Base-by-base conservation (phyloP, 2,329 filamentous ascomycete species). In the Dothideomycetidae sp. region DNA sequence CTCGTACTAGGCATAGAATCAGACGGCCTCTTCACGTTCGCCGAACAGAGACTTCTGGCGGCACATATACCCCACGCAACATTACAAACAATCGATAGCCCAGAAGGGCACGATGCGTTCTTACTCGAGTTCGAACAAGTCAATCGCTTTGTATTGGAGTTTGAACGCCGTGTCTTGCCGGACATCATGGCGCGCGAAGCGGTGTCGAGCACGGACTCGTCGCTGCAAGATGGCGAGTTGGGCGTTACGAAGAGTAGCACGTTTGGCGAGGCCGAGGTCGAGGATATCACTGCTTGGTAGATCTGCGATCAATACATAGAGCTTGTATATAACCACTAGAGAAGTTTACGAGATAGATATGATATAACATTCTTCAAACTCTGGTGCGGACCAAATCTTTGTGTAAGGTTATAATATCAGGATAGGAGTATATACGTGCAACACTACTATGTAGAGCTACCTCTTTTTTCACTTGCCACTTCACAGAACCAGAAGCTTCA, bases 81-180 rank as follows among this genome's bases (percentile, higher is more conserved):
- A 9, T 63, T 98, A 16, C 77, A 84, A 58, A 83, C 77, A 32
- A 98, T 98, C 42, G 84, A 96, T 51, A 92, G 81, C 43, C 81
- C 84, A 0, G 90, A 98, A 55, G 90, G 90, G 1, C 90, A 98
- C 51, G 90, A 98, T 58, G 90, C 90, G 0, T 98, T 98, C 58
- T 60, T 98, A 51, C 63, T 98, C 38, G 88, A 98, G 58, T 98
- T 98, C 53, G 84, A 94, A 63, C 88, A 96, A 61, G 90, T 96
- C 42, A 98, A 98, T 59, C 69, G 66, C 19, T 83, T 93, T 54
- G 75, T 94, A 34, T 61, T 94, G 12, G 73, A 72, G 2, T 98
- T 98, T 54, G 66, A 98, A 57, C 71, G 77, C 41, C 76, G 88
- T 50, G 75, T 80, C 2, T 58, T 98, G 18, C 83, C 85, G 1